These are phyloP conservation scores for Biancaea sappan DNA, from an alignment of 306 rosid species.

Conservation along the genomic window DNA sequence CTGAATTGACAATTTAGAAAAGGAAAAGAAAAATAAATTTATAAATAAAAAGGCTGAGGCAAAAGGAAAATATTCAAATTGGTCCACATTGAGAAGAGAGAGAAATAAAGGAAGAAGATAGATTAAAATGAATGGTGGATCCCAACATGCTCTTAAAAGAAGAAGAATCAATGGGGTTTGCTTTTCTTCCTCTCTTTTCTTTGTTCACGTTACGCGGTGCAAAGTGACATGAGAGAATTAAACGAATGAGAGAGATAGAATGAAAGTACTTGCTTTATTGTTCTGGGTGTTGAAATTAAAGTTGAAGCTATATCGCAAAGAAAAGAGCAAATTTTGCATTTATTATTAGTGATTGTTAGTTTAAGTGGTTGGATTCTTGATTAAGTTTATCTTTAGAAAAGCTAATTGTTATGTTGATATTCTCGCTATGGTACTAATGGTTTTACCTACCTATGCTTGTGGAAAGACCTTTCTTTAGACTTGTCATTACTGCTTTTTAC, in stretches of 20 bases:
- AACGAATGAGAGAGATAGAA: not conserved
- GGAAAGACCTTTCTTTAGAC: too few species aligned
- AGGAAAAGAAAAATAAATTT: not conserved
- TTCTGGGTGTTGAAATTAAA: too few species aligned
- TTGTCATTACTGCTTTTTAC: too few species aligned
- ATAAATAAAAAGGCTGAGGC: not conserved
- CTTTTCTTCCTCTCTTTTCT: conserved; percentile 33
- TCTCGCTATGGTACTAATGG: too few species aligned
- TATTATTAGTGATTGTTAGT: too few species aligned
- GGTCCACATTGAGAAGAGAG: conserved; percentile 43
- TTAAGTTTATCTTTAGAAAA: too few species aligned
- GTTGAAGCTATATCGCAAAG: too few species aligned
- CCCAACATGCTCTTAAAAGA: conserved; percentile 58
- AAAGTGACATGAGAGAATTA: conserved; percentile 32
- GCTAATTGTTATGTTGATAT: too few species aligned
- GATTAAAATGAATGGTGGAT: conserved; percentile 56
- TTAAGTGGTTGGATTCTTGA: too few species aligned
- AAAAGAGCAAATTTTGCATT: too few species aligned
- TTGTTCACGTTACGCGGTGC: conserved; percentile 34
- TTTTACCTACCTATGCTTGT: too few species aligned
- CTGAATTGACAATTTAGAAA: not conserved
- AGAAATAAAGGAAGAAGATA: not conserved
- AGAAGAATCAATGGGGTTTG: conserved; percentile 36
- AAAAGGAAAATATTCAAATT: conserved; percentile 34
- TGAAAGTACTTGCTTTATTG: too few species aligned